phyloP scores from a whole-genome alignment of 768 basidiomycete species.

The Coprinopsis cinerea region DNA sequence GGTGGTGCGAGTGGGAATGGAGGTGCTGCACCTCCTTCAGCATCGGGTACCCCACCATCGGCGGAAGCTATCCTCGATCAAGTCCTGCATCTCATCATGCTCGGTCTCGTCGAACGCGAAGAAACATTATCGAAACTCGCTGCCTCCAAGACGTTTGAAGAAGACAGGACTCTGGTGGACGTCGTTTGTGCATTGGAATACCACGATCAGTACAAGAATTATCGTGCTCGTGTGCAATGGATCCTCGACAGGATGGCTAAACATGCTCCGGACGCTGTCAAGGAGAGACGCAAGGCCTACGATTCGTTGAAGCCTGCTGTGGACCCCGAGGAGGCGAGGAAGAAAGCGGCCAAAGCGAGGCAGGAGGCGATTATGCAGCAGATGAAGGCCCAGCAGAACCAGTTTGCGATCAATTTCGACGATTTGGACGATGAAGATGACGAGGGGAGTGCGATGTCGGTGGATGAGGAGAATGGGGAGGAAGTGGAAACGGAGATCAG shows the following conservation, averaged over 20 bases:
- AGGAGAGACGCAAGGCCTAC: conserved; percentile 38
- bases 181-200: conserved; percentile 74
- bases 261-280: conserved; percentile 54
- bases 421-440: conserved; percentile 68
- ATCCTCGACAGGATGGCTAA: conserved; percentile 56
- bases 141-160: conserved; percentile 49
- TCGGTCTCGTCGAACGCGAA: conserved; percentile 71
- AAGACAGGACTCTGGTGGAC: conserved; percentile 56
- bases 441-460: conserved; percentile 37
- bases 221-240: conserved; percentile 69
- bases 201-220: conserved; percentile 68
- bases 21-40: background rate
- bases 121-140: conserved; percentile 56
- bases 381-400: conserved; percentile 90
- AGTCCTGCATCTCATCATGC: conserved; percentile 78
- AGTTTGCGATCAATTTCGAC: conserved; percentile 74
- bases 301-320: conserved; percentile 29
- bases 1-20: conserved; percentile 20
- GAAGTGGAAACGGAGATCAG: conserved; percentile 45
- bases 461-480: conserved; percentile 55
- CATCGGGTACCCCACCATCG: conserved; percentile 53
- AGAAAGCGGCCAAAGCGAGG: conserved; percentile 81
- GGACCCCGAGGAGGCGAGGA: conserved; percentile 67
- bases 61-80: conserved; percentile 91
- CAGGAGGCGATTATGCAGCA: conserved; percentile 93